Conservation (phyloP, 2,329 filamentous ascomycete genomes). For the Tolypocladium sp. region DNA sequence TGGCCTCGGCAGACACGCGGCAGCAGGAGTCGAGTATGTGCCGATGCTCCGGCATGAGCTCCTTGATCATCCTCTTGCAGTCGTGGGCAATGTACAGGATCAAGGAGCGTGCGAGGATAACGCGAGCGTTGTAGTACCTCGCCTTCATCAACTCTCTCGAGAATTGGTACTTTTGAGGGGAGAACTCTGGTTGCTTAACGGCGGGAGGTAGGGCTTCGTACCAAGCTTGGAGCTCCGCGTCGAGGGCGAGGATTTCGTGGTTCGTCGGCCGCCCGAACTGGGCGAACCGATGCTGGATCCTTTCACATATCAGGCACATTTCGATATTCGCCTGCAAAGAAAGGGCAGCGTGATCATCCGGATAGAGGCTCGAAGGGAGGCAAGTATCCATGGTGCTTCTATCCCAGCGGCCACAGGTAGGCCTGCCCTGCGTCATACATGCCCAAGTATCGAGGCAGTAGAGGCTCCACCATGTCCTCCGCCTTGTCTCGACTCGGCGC, state of each 20-base stretch:
- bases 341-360: conserved; percentile 15
- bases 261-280: conserved; percentile 13
- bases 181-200: conserved; percentile 11
- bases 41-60: conserved; percentile 10
- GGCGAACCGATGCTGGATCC: conserved; percentile 19
- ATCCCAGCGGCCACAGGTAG: conserved; percentile 41
- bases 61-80: conserved; percentile 6
- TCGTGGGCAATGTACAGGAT: conserved; percentile 14
- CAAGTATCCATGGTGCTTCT: conserved; percentile 19
- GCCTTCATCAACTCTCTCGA: conserved; percentile 18
- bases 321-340: conserved; percentile 15
- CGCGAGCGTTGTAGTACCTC: conserved; percentile 19
- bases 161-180: conserved; percentile 14
- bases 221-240: conserved; percentile 17
- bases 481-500: conserved; percentile 2
- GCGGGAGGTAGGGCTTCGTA: conserved; percentile 11
- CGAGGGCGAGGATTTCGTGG: conserved; percentile 15
- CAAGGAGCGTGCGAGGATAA: conserved; percentile 13
- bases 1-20: conserved; percentile 16
- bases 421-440: conserved; percentile 59
- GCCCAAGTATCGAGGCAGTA: conserved; percentile 70
- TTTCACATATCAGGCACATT: conserved; percentile 19
- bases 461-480: conserved; percentile 62
- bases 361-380: conserved; percentile 10
- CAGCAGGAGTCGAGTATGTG: conserved; percentile 14